phyloP scores from a whole-genome alignment of 2,329 filamentous ascomycete genomes.

The Xylaria sp. region DNA sequence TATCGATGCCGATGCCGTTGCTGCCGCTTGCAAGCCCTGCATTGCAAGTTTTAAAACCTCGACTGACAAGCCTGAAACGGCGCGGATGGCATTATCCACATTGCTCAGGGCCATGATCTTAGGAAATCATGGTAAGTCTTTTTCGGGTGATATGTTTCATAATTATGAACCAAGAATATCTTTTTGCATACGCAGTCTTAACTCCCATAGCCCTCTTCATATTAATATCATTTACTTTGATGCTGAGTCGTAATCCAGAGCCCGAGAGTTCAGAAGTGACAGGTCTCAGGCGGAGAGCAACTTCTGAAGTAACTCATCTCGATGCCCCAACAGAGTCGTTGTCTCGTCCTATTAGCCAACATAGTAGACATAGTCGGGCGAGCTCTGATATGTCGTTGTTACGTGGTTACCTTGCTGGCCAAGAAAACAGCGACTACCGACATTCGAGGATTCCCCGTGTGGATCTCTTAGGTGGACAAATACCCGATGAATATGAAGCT shows the following conservation, averaged over 20 bases:
- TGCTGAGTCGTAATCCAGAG: constrained; percentile 38
- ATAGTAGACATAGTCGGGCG: constrained; percentile 75
- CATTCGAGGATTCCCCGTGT: constrained; percentile 61
- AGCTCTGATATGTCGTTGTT: constrained; percentile 76
- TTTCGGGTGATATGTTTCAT: background rate
- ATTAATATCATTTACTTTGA: background rate
- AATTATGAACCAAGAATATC: background rate
- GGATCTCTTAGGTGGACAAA: constrained; percentile 55
- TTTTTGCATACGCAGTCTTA: background rate
- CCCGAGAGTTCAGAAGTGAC: constrained; percentile 56
- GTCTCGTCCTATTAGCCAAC: constrained; percentile 66
- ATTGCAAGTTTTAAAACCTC: constrained; percentile 81
- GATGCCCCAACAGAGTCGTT: constrained; percentile 64
- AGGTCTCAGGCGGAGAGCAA: constrained; percentile 64
- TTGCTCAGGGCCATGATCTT: constrained; percentile 78
- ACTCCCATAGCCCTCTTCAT: background rate
- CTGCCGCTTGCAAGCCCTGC: constrained; percentile 72
- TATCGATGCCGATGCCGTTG: constrained; percentile 74
- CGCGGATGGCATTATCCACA: constrained; percentile 79
- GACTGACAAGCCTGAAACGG: constrained; percentile 74
- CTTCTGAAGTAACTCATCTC: constrained; percentile 68
- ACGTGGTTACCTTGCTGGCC: constrained; percentile 61
- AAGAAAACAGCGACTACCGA: constrained; percentile 58
- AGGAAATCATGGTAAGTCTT: constrained; percentile 72
- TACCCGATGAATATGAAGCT: constrained; percentile 59